Conservation (phyloP, 768 basidiomycete species). For the Pisolithus albus region DNA sequence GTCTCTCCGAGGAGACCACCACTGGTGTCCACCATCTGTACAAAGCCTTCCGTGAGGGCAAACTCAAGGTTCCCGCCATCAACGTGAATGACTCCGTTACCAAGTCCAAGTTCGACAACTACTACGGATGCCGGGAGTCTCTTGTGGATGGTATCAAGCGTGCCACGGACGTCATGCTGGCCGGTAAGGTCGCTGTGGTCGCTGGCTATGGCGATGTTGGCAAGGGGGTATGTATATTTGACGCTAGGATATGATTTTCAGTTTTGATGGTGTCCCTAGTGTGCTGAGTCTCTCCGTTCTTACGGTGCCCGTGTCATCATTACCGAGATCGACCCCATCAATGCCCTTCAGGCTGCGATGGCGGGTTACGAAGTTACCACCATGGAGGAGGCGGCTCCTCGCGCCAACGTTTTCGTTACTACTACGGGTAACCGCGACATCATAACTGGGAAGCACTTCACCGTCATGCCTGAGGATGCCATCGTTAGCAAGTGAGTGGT, state of each 20-base stretch:
- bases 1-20: constrained; percentile 98
- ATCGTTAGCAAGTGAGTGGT: constrained; percentile 91
- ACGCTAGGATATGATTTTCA: too few species aligned
- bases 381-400: constrained; percentile 94
- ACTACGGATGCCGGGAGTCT: constrained; percentile 99
- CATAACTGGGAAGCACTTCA: constrained; percentile 87
- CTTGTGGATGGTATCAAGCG: constrained; percentile 99
- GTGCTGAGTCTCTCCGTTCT: constrained; percentile 93
- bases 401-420: constrained; percentile 90
- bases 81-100: constrained; percentile 99
- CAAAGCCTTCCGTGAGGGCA: constrained; percentile 95
- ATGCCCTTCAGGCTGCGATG: constrained; percentile 99
- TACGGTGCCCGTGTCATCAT: constrained; percentile 95
- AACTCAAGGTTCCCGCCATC: constrained; percentile 95
- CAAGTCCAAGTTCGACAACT: constrained; percentile 99
- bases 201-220: constrained; percentile 99
- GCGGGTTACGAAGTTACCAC: constrained; percentile 98
- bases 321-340: constrained; percentile 99
- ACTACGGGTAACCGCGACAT: constrained; percentile 99
- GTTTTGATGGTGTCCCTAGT: constrained; percentile 41
- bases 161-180: constrained; percentile 99
- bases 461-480: constrained; percentile 94
- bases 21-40: constrained; percentile 99
- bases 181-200: constrained; percentile 98
- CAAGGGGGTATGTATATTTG: constrained; percentile 73